Base-by-base conservation (phyloP, 2,329 filamentous ascomycete species). In the Dactylonectria macrodidyma region DNA sequence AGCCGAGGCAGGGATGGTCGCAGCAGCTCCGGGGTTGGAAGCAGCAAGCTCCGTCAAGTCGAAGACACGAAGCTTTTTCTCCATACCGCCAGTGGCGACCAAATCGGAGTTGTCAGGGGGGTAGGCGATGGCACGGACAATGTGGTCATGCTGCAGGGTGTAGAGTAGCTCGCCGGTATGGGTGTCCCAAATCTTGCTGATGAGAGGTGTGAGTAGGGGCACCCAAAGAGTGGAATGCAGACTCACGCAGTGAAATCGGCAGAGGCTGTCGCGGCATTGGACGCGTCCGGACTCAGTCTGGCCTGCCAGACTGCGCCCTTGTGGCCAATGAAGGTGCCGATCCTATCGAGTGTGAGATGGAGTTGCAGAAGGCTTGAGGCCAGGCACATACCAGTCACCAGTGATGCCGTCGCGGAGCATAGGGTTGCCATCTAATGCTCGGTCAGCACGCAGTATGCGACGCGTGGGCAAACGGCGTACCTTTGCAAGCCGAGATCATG, bases 241-340 rank as follows among this genome's bases (percentile, higher is more conserved):
- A 84, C 91, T 78, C 86, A 95, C 93, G 94, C 94, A 65, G 94
- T 96, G 81, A 99, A 99, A 81, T 99, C 96, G 58, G 96, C 96
- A 57, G 95, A 97, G 54, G 94, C 96, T 38, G 97, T 98, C 10
- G 95, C 96, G 65, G 96, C 95, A 55, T 95, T 91, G 30, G 90
- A 91, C 48, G 95, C 94, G 83, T 98, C 95, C 22, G 93, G 91
- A 60, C 95, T 97, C 41, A 99, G 87, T 75, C 95, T 90, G 61
- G 95, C 94, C 84, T 98, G 95, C 95, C 96, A 99, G 67, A 98
- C 95, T 44, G 96, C 96, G 70, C 96, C 96, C 84, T 99, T 98
- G 85, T 99, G 96, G 47, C 96, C 96, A 76, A 99, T 92, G 80
- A 98, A 98, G 44, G 96, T 98, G 56, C 96, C 96, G 75, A 98